A percentile compares a stretch with the other conserved stretches of the same genome.
phyloP scores from a whole-genome alignment of 352 stramenopile genomes.

The Globisporangium cylindrosporum region DNA sequence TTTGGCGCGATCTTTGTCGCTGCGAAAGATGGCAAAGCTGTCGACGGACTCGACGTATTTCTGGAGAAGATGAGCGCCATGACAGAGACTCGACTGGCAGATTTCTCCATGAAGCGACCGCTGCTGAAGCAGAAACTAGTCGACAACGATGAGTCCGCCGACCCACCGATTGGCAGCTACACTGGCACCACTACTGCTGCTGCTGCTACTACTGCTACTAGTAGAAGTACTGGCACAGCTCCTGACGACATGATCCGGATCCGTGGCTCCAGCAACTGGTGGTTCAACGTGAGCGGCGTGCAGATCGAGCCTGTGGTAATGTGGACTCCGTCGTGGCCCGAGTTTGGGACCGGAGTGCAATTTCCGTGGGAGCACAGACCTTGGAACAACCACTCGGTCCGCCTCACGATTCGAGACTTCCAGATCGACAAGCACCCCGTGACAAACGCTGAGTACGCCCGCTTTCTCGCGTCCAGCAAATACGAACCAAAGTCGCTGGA shows the following conservation, averaged over 20 bases:
- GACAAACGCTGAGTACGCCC: slow-evolving; percentile 66
- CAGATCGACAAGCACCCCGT: slow-evolving; percentile 71
- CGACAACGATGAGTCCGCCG: neutral
- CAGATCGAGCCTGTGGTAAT: slow-evolving; percentile 72
- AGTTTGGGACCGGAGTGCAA: slow-evolving; percentile 74
- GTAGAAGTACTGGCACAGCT: neutral
- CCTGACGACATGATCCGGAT: slow-evolving; percentile 46
- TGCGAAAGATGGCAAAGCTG: slow-evolving; percentile 7
- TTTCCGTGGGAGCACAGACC: slow-evolving; percentile 81
- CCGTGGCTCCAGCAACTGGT: slow-evolving; percentile 48
- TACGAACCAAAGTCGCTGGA: slow-evolving; percentile 55
- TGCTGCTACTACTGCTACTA: neutral
- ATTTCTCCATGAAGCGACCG: slow-evolving; percentile 38
- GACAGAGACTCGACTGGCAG: slow-evolving; percentile 39
- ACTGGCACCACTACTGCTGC: neutral
- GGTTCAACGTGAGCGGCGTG: slow-evolving; percentile 79
- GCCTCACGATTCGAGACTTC: slow-evolving; percentile 68
- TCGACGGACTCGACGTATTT: slow-evolving; percentile 36
- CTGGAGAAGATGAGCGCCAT: slow-evolving; percentile 47
- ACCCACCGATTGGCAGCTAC: neutral
- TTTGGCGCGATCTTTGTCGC: slow-evolving; percentile 56
- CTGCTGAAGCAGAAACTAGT: slow-evolving; percentile 43
- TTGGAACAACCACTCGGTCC: slow-evolving; percentile 73
- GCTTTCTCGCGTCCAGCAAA: slow-evolving; percentile 50
- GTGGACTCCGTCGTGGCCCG: slow-evolving; percentile 59